Base-by-base conservation (phyloP, 2,329 filamentous ascomycete genomes). In the Verticillium dahliae region DNA sequence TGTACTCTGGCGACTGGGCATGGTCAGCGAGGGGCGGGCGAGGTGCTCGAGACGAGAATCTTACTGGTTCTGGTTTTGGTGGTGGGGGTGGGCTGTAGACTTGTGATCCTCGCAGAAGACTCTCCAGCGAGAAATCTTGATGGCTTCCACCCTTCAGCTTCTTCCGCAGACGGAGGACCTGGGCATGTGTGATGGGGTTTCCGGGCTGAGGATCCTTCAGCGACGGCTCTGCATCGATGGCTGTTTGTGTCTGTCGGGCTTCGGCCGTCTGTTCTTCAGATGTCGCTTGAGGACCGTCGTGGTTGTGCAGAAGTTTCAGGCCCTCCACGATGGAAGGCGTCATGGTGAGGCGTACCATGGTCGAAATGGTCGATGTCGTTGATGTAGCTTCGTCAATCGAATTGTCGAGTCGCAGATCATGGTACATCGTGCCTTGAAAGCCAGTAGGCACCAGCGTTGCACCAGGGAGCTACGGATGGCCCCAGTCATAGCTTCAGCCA, bases 81-180 rank as follows among this genome's bases (percentile, higher is more conserved):
- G 88, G 84, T 14, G 90, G 89, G n/a, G 92, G 91, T n/a, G 91
- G 85, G 10, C 86, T 75, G 74, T 96, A 96, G 65, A 96, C 78
- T 60, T 72, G 81, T 33, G 91, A 85, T 56, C 91, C 90, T 61
- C 80, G 84, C 10, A 98, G 81, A 37, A 98, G 83, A 38, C 77
- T 70, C 67, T 94, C 89, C 13, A 98, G 81, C 15, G 81, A 85
- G 62, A 76, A 81, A 13, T 67, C 65, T 4, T 68, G 63, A 34
- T 72, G 59, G 9, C 67, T 68, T 5, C 72, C 66, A 0, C 66
- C 64, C 65, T 77, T 80, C 6, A 90, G 73, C 1, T 73, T 70
- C 65, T 76, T 83, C 71, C 87, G 87, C 0, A 92, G 73, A 50
- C 83, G 75, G 59, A 93, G 74, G 18, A 93, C 76, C 68, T 93